Evolutionary conservation across 352 stramenopile species (phyloP).

Genomic region (Pythium monospermum): DNA sequence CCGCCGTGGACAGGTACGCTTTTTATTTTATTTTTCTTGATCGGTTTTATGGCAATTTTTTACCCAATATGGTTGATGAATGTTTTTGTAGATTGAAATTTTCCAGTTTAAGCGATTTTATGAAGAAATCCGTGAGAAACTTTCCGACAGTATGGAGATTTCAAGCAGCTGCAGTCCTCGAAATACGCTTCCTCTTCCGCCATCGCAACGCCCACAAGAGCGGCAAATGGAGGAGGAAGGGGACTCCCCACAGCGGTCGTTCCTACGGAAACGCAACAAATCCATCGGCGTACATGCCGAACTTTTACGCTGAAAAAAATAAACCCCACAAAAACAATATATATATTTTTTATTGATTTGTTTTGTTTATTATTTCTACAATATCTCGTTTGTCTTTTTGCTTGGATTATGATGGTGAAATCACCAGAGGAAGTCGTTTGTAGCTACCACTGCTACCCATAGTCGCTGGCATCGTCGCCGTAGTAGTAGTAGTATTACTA

Average conservation of each 20-base stretch:
- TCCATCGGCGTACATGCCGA: slow-evolving; percentile 36
- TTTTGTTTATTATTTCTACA: too few species aligned
- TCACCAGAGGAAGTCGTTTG: too few species aligned
- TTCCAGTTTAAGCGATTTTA: slow-evolving; percentile 88
- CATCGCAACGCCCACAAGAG: background rate
- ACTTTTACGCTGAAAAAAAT: slow-evolving; percentile 15
- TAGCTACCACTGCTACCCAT: too few species aligned
- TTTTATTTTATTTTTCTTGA: background rate
- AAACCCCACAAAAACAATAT: too few species aligned
- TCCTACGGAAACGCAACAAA: slow-evolving; percentile 57
- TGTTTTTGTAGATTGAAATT: slow-evolving; percentile 59
- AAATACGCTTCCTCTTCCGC: background rate
- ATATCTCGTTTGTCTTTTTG: too few species aligned
- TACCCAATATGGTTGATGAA: background rate
- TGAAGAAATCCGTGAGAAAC: slow-evolving; percentile 62
- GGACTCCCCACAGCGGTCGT: slow-evolving; percentile 2
- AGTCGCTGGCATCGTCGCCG: too few species aligned
- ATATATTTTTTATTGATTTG: too few species aligned
- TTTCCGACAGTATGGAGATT: slow-evolving; percentile 45
- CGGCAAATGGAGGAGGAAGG: background rate
- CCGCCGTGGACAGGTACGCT: slow-evolving; percentile 58
- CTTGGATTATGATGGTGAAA: too few species aligned
- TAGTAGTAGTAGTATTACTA: too few species aligned
- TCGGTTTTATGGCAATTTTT: too few species aligned
- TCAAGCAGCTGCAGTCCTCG: too few species aligned